Conservation (phyloP, 2,329 filamentous ascomycete genomes). For the Grosmannia huntii region DNA sequence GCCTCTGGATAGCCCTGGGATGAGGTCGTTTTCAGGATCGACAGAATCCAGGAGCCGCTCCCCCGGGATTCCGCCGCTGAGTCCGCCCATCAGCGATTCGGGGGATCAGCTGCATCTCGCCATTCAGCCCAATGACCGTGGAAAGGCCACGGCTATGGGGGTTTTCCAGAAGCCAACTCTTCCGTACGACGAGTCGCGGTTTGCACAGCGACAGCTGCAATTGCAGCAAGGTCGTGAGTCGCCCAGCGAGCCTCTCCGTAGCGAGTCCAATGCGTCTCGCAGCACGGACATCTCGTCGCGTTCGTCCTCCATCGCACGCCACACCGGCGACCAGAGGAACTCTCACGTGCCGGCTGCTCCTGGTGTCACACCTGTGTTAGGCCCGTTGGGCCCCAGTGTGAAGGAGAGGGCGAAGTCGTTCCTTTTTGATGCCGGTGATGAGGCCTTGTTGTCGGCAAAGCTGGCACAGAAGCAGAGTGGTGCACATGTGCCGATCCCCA, state of each 20-base stretch:
- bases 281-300: conserved; percentile 26
- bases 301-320: conserved; percentile 31
- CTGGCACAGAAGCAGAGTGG: neutral
- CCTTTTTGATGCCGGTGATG: conserved; percentile 24
- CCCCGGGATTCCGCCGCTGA: conserved; percentile 39
- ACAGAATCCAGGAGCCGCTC: conserved; percentile 21
- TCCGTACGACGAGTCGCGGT: conserved; percentile 75
- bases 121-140: conserved; percentile 62
- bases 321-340: conserved; percentile 8
- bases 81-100: conserved; percentile 58
- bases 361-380: conserved; percentile 1
- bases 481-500: conserved; percentile 11
- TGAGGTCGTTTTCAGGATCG: conserved; percentile 16
- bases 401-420: conserved; percentile 23
- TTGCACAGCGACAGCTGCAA: conserved; percentile 67
- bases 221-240: conserved; percentile 64
- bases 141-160: conserved; percentile 62
- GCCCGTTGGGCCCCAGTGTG: neutral
- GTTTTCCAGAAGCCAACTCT: conserved; percentile 57
- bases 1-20: conserved; percentile 17
- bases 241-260: conserved; percentile 32
- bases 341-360: conserved; percentile 14
- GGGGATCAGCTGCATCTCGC: conserved; percentile 52
- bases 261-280: conserved; percentile 31
- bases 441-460: conserved; percentile 18